Evolutionary conservation across 768 basidiomycete species (phyloP).

Genomic region (Termitomyces sp.): DNA sequence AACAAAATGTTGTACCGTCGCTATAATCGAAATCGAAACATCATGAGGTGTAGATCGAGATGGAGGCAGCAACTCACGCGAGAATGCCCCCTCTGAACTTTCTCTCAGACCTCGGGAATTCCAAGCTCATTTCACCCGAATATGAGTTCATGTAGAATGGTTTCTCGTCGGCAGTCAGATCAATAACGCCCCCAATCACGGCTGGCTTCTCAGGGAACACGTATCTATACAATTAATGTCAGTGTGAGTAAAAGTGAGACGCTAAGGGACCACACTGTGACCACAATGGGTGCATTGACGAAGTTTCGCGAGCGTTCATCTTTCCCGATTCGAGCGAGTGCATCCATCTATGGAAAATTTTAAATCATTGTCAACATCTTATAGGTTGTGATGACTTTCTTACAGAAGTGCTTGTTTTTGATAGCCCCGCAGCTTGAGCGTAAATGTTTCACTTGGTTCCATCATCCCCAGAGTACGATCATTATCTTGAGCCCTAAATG

Average conservation of each 20-base stretch:
- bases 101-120: constrained; percentile 78
- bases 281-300: constrained; percentile 92
- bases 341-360: constrained; percentile 71
- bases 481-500: constrained; percentile 73
- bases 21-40: neutral
- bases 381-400: constrained; percentile 15
- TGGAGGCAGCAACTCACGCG: constrained; percentile 51
- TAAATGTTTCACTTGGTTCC: constrained; percentile 77
- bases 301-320: constrained; percentile 61
- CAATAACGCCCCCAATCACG: constrained; percentile 53
- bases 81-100: constrained; percentile 85
- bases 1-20: constrained; percentile 12
- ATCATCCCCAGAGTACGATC: constrained; percentile 76
- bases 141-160: constrained; percentile 89
- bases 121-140: constrained; percentile 83
- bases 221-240: constrained; percentile 46
- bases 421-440: constrained; percentile 74
- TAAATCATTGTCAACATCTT: neutral
- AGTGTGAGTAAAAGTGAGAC: neutral
- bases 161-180: constrained; percentile 76
- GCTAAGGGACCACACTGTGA: constrained; percentile 55
- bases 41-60: constrained; percentile 15
- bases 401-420: constrained; percentile 90
- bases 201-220: constrained; percentile 60
- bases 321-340: constrained; percentile 76